Percentiles rank a stretch among this genome's conserved stretches.
Conservation (phyloP, 495 filamentous ascomycete genomes). For the Trichoderma erinaceum region DNA sequence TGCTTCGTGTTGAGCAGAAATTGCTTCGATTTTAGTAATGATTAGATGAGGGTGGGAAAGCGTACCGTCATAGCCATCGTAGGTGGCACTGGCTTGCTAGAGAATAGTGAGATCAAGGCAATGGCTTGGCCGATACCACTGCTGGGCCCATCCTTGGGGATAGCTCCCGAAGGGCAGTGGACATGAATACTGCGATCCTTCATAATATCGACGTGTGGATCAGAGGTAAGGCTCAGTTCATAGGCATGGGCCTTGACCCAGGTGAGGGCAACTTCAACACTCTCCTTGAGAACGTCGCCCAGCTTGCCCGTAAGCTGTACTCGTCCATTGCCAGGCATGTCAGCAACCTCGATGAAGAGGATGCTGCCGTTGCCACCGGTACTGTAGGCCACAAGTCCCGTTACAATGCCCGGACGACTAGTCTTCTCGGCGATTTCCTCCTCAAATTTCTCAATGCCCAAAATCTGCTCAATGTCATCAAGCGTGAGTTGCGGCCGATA, state of each 20-base stretch:
- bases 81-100: conserved; percentile 79
- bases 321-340: conserved; percentile 89
- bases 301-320: conserved; percentile 98
- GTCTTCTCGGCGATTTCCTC: conserved; percentile 91
- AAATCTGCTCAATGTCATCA: conserved; percentile 78
- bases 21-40: conserved; percentile 12
- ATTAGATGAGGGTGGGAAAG: conserved; percentile 13
- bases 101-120: conserved; percentile 86
- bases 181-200: conserved; percentile 91
- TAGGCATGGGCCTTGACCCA: conserved; percentile 98
- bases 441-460: conserved; percentile 91
- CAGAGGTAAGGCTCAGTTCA: conserved; percentile 75
- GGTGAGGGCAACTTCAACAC: conserved; percentile 85
- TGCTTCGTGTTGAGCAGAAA: background rate
- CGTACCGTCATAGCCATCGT: conserved; percentile 87
- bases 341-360: conserved; percentile 95
- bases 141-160: conserved; percentile 86
- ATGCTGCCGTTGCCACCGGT: conserved; percentile 92
- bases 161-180: conserved; percentile 90
- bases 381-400: conserved; percentile 93
- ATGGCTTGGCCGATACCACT: conserved; percentile 93
- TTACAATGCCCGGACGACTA: conserved; percentile 87
- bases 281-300: conserved; percentile 96
- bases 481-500: conserved; percentile 72
- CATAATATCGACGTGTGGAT: conserved; percentile 89